Conservation (phyloP, 805 yeast genomes). For the Cyberlindnera mycetangii region DNA sequence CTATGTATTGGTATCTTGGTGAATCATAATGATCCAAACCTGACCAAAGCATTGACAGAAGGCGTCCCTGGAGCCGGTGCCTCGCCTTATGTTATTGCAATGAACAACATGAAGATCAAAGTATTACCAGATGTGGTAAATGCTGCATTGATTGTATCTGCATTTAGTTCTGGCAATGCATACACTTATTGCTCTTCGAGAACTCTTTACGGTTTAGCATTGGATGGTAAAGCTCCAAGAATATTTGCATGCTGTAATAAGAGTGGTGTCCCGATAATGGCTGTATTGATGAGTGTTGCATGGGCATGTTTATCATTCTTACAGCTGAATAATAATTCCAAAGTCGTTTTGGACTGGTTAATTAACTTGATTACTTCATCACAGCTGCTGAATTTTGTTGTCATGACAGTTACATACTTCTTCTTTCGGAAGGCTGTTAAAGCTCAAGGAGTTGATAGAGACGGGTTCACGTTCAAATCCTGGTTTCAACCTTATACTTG, state of each 20-base stretch:
- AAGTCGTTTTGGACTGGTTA: slow-evolving; percentile 68
- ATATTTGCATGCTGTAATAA: slow-evolving; percentile 59
- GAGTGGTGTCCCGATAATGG: slow-evolving; percentile 66
- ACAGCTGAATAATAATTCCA: slow-evolving; percentile 57
- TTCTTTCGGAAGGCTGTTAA: slow-evolving; percentile 59
- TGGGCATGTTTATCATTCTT: slow-evolving; percentile 67
- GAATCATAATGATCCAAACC: slow-evolving; percentile 61
- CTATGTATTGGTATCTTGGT: slow-evolving; percentile 76
- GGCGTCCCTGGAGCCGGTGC: slow-evolving; percentile 76
- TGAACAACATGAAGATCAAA: slow-evolving; percentile 63
- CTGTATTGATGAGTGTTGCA: slow-evolving; percentile 47
- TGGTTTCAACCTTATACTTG: slow-evolving; percentile 62
- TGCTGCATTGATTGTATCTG: slow-evolving; percentile 68
- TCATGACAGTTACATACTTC: slow-evolving; percentile 55
- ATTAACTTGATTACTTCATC: slow-evolving; percentile 69
- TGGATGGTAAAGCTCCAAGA: slow-evolving; percentile 70
- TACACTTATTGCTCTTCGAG: slow-evolving; percentile 71
- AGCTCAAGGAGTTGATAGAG: slow-evolving; percentile 49
- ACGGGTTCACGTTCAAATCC: slow-evolving; percentile 45
- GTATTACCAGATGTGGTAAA: slow-evolving; percentile 77
- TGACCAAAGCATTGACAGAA: slow-evolving; percentile 53
- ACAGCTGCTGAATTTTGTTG: slow-evolving; percentile 58
- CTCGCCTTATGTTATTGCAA: slow-evolving; percentile 81
- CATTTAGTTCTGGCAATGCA: slow-evolving; percentile 83
- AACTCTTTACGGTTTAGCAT: slow-evolving; percentile 65